Conservation (phyloP, 192 early-diverging fungal species). For the Neocallimastix lanati region DNA sequence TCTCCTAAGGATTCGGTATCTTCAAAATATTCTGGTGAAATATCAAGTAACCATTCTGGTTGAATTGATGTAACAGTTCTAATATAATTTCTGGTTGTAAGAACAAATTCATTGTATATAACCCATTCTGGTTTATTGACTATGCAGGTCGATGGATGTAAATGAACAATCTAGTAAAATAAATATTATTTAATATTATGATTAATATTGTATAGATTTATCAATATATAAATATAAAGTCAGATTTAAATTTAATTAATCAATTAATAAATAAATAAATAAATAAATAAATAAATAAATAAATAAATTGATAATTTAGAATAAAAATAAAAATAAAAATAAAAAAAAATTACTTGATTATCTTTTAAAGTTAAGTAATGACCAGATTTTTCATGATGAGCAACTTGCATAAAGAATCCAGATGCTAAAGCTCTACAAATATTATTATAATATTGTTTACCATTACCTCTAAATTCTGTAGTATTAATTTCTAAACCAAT, state of each 20-base stretch:
- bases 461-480: slow-evolving; percentile 14
- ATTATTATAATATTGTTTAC: slow-evolving; percentile 39
- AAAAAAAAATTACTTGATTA: slow-evolving; percentile 49
- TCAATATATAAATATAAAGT: neutral
- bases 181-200: neutral
- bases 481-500: slow-evolving; percentile 48
- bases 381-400: slow-evolving; percentile 65
- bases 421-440: slow-evolving; percentile 75
- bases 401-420: slow-evolving; percentile 99
- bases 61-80: slow-evolving; percentile 79
- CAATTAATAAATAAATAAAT: neutral
- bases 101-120: slow-evolving; percentile 96
- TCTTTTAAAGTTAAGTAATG: slow-evolving; percentile 91
- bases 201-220: too few species aligned
- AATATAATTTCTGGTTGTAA: slow-evolving; percentile 91
- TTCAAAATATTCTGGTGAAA: slow-evolving; percentile 84
- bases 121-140: slow-evolving; percentile 96
- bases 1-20: neutral
- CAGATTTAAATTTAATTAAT: neutral
- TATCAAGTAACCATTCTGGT: slow-evolving; percentile 55
- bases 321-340: slow-evolving; percentile 2
- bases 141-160: slow-evolving; percentile 82
- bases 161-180: slow-evolving; percentile 45
- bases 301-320: neutral
- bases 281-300: slow-evolving; percentile 1